Percentiles rank a stretch among this genome's conserved stretches.
phyloP scores from a whole-genome alignment of 148 eudicot genomes.

The Bassia scoparia region DNA sequence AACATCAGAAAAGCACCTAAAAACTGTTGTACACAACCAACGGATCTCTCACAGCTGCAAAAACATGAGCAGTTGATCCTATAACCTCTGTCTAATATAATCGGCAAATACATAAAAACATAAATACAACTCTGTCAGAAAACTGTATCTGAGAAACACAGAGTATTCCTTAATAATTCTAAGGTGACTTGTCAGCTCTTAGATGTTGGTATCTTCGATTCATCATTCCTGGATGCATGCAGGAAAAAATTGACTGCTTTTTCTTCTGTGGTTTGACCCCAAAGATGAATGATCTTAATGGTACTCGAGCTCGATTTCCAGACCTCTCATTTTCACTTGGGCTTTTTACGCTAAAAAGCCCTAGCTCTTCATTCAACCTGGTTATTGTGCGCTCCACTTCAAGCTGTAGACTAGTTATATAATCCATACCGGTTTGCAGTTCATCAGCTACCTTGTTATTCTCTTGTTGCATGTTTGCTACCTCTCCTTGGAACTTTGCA shows the following conservation, averaged over 20 bases:
- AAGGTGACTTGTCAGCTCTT: slow-evolving; percentile 26
- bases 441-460: slow-evolving; percentile 77
- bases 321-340: slow-evolving; percentile 30
- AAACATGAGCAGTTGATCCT: slow-evolving; percentile 23
- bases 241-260: slow-evolving; percentile 58
- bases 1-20: slow-evolving; percentile 3
- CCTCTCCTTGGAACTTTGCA: slow-evolving; percentile 88
- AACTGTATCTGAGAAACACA: slow-evolving; percentile 17
- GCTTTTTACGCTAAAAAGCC: slow-evolving; percentile 35
- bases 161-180: slow-evolving; percentile 1
- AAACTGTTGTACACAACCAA: slow-evolving; percentile 20
- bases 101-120: slow-evolving; percentile 10
- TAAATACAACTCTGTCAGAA: slow-evolving; percentile 23
- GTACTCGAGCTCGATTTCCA: slow-evolving; percentile 40
- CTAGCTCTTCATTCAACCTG: slow-evolving; percentile 53
- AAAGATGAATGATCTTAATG: slow-evolving; percentile 70
- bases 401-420: slow-evolving; percentile 48
- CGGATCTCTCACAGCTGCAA: not conserved
- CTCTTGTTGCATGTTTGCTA: slow-evolving; percentile 91
- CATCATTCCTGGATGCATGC: slow-evolving; percentile 45
- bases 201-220: slow-evolving; percentile 36
- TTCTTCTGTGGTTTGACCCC: slow-evolving; percentile 65
- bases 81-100: slow-evolving; percentile 17
- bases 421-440: slow-evolving; percentile 68
- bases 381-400: slow-evolving; percentile 55